phyloP scores from a whole-genome alignment of 2,329 filamentous ascomycete genomes.

The Fusarium goolgardi region DNA sequence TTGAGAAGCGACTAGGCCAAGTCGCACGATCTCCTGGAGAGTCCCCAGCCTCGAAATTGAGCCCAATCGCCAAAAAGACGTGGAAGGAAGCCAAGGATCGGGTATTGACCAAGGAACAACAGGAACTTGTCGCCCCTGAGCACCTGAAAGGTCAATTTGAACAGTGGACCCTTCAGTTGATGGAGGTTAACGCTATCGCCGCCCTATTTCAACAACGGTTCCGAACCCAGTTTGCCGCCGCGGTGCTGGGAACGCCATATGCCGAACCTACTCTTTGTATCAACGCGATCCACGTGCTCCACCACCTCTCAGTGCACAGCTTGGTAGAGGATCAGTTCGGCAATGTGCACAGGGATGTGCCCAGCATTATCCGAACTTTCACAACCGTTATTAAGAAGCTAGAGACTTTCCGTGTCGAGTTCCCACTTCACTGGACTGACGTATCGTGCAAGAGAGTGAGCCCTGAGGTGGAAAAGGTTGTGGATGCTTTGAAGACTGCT shows the following conservation, averaged over 20 bases:
- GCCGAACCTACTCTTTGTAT: constrained; percentile 75
- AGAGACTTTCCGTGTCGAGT: constrained; percentile 70
- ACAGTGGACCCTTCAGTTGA: constrained; percentile 58
- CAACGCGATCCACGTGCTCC: constrained; percentile 77
- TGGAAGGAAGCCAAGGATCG: constrained; percentile 61
- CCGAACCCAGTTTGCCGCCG: constrained; percentile 70
- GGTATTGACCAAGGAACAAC: constrained; percentile 65
- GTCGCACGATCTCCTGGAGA: constrained; percentile 61
- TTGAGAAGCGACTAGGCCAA: constrained; percentile 60
- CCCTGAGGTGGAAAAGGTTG: constrained; percentile 77
- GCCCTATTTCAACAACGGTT: constrained; percentile 78
- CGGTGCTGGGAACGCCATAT: constrained; percentile 79
- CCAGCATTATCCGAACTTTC: constrained; percentile 77
- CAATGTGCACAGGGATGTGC: constrained; percentile 85
- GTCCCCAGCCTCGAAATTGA: constrained; percentile 61
- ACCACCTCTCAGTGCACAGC: constrained; percentile 76
- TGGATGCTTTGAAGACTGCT: constrained; percentile 72
- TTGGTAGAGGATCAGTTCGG: constrained; percentile 85
- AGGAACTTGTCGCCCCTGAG: constrained; percentile 63
- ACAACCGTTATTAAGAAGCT: constrained; percentile 76
- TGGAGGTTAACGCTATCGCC: constrained; percentile 67
- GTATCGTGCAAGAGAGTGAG: constrained; percentile 65
- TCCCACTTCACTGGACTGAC: constrained; percentile 84
- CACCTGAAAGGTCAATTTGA: constrained; percentile 62
- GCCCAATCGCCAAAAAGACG: constrained; percentile 63